These are phyloP conservation scores for Epichloe bromicola DNA, from an alignment of 2,329 filamentous ascomycete species.

Conservation along the genomic window DNA sequence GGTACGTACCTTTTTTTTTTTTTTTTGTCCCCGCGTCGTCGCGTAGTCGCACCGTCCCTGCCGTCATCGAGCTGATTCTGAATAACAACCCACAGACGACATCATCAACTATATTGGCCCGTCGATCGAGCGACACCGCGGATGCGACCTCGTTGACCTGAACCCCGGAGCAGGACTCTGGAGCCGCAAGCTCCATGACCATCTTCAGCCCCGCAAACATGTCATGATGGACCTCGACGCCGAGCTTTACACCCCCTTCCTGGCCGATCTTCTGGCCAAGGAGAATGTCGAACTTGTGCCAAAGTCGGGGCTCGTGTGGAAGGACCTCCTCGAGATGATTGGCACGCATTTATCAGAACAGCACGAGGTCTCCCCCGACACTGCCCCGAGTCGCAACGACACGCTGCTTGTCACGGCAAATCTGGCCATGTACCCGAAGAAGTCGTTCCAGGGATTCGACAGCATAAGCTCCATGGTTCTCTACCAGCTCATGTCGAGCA, in stretches of 20 bases:
- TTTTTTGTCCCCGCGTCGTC: not conserved
- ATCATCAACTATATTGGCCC: conserved; percentile 55
- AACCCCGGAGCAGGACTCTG: conserved; percentile 71
- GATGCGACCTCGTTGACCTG: conserved; percentile 78
- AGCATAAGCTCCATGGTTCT: conserved; percentile 45
- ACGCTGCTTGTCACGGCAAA: conserved; percentile 63
- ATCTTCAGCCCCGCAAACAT: conserved; percentile 67
- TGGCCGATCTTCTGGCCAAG: conserved; percentile 42
- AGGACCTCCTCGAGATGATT: conserved; percentile 43
- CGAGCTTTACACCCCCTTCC: conserved; percentile 43
- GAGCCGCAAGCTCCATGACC: conserved; percentile 63
- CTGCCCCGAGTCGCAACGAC: conserved; percentile 45
- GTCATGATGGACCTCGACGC: conserved; percentile 65
- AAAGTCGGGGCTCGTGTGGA: conserved; percentile 46
- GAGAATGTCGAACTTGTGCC: conserved; percentile 37
- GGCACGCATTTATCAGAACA: conserved; percentile 42
- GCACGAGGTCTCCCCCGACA: conserved; percentile 22
- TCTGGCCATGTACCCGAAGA: conserved; percentile 41
- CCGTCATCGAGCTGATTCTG: not conserved
- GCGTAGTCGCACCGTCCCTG: not conserved
- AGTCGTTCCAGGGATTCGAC: conserved; percentile 35
- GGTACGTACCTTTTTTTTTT: conserved; percentile 20
- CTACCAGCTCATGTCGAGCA: conserved; percentile 47
- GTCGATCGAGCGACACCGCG: conserved; percentile 54
- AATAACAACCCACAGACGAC: conserved; percentile 40